Conservation (phyloP, 2,329 filamentous ascomycete genomes). For the Ophiostoma quercus region DNA sequence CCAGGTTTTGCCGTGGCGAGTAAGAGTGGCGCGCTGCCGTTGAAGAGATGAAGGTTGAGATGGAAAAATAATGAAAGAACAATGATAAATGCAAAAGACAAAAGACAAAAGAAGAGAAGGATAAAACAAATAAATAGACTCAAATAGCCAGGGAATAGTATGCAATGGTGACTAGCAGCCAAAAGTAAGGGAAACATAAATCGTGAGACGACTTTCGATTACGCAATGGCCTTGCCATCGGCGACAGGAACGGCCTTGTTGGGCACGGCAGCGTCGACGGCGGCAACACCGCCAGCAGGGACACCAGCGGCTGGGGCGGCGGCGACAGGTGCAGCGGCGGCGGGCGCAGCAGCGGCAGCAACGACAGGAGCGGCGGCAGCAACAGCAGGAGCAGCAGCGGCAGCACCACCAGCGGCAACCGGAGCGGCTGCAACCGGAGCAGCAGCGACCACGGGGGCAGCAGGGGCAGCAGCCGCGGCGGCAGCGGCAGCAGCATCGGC, state of each 20-base stretch:
- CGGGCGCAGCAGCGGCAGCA: conserved; percentile 6
- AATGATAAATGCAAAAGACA: conserved; percentile 14
- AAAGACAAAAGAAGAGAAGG: conserved; percentile 15
- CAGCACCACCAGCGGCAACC: conserved; percentile 11
- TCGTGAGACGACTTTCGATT: background rate
- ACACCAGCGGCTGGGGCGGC: conserved; percentile 11
- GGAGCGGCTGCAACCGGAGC: background rate
- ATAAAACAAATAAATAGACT: background rate
- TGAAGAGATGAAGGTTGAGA: conserved; percentile 3
- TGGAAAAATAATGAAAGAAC: background rate
- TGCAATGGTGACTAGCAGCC: background rate
- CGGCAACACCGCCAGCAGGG: conserved; percentile 16
- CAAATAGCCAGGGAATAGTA: conserved; percentile 4
- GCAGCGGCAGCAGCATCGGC: background rate
- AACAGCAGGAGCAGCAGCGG: conserved; percentile 1
- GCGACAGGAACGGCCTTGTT: conserved; percentile 21
- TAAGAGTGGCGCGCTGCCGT: conserved; percentile 15
- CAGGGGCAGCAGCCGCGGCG: conserved; percentile 14
- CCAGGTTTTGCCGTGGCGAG: conserved; percentile 15
- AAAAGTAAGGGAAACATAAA: background rate
- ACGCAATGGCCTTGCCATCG: background rate
- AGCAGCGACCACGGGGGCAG: conserved; percentile 13
- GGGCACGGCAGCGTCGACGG: conserved; percentile 6
- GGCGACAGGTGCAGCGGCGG: conserved; percentile 10
- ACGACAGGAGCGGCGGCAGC: conserved; percentile 8